A percentile compares a stretch with the other conserved stretches of the same genome.
Evolutionary conservation across 1,284 basidiomycete species (phyloP).

Genomic region (Cutaneotrichosporon sp.): DNA sequence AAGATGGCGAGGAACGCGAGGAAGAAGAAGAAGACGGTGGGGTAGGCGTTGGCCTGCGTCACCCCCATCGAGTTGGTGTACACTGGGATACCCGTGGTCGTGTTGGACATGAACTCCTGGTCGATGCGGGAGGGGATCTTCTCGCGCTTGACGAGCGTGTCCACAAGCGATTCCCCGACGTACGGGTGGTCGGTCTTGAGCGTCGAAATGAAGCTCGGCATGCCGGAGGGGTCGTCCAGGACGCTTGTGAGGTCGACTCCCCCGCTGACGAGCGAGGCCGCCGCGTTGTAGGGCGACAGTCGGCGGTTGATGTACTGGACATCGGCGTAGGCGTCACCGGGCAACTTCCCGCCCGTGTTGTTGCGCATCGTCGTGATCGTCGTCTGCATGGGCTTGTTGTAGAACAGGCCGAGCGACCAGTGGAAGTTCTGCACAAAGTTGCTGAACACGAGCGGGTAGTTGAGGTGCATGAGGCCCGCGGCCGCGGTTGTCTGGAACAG

Average conservation of each 20-base stretch:
- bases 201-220: constrained; percentile 54
- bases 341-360: constrained; percentile 74
- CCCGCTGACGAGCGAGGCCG: background rate
- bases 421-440: constrained; percentile 81
- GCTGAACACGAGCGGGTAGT: constrained; percentile 81
- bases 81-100: constrained; percentile 78
- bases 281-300: constrained; percentile 77
- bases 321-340: constrained; percentile 61
- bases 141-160: constrained; percentile 26
- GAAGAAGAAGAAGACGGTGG: constrained; percentile 72
- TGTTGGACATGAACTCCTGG: constrained; percentile 41
- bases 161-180: background rate
- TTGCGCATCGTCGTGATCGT: constrained; percentile 80
- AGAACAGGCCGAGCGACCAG: constrained; percentile 84
- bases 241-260: constrained; percentile 6
- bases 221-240: constrained; percentile 44
- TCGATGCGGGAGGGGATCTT: constrained; percentile 69
- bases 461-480: constrained; percentile 75
- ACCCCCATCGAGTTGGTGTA: constrained; percentile 76
- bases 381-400: constrained; percentile 66
- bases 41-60: constrained; percentile 77
- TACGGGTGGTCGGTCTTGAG: background rate
- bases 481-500: constrained; percentile 80
- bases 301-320: constrained; percentile 72
- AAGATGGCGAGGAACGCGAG: constrained; percentile 67